Conservation (phyloP, 495 filamentous ascomycete genomes). For the Alectoria sarmentosa region DNA sequence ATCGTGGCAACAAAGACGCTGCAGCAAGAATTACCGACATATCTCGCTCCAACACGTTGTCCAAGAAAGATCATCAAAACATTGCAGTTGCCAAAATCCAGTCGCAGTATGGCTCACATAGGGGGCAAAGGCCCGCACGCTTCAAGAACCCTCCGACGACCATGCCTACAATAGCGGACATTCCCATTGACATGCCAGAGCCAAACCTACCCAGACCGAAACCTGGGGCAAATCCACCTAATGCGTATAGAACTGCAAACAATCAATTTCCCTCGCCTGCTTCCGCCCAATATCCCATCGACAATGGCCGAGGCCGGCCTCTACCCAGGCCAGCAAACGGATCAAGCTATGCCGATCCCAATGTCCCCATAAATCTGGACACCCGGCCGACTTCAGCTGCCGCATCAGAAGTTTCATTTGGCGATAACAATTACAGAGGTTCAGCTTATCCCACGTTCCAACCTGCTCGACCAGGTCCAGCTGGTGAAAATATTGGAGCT, state of each 20-base stretch:
- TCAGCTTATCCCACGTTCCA: constrained; percentile 22
- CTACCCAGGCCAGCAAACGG: constrained; percentile 20
- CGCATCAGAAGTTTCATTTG: constrained; percentile 24
- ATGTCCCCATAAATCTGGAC: constrained; percentile 56
- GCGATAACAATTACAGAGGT: constrained; percentile 26
- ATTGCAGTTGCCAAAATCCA: constrained; percentile 86
- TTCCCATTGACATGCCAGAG: constrained; percentile 62
- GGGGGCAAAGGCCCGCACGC: constrained; percentile 58
- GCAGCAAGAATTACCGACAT: constrained; percentile 74
- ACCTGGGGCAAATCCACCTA: constrained; percentile 32
- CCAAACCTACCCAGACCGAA: constrained; percentile 42
- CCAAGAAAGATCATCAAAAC: constrained; percentile 86
- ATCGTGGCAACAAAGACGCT: constrained; percentile 90
- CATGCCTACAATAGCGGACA: constrained; percentile 48
- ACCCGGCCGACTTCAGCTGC: constrained; percentile 41
- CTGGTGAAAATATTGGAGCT: constrained; percentile 21
- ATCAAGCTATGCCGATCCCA: constrained; percentile 43
- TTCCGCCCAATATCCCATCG: constrained; percentile 47
- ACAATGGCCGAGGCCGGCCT: constrained; percentile 31
- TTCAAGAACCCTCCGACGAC: constrained; percentile 44
- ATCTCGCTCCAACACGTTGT: constrained; percentile 75
- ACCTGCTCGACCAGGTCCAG: constrained; percentile 4
- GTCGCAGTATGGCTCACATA: constrained; percentile 83
- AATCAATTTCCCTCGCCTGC: constrained; percentile 37
- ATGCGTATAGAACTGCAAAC: constrained; percentile 56